These are phyloP conservation scores for Pichia occidentalis DNA, from an alignment of 805 yeast genomes.

Conservation along the genomic window DNA sequence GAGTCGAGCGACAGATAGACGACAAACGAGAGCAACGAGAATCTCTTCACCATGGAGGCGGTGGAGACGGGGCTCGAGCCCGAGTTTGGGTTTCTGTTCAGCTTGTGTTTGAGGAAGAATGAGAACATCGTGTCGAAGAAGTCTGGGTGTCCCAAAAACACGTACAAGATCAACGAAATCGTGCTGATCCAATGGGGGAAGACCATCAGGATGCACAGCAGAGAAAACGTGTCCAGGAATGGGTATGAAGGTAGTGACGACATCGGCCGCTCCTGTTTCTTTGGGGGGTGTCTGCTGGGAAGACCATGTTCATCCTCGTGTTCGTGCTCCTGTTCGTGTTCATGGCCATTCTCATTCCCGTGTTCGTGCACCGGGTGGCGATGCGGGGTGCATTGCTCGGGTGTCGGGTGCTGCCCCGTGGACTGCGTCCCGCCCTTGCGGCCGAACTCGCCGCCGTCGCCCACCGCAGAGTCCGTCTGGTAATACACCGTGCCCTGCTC, in stretches of 20 bases:
- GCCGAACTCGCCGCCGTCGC: too few relatives aligned
- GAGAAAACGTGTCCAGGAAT: slow-evolving; percentile 25
- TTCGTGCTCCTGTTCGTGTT: too few relatives aligned
- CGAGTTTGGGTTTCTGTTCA: slow-evolving; percentile 17
- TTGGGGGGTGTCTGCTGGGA: background rate
- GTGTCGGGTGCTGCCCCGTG: too few relatives aligned
- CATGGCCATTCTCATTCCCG: too few relatives aligned
- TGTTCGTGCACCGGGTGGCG: too few relatives aligned
- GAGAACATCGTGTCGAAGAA: slow-evolving; percentile 25
- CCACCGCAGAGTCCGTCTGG: too few relatives aligned
- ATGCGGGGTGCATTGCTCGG: too few relatives aligned
- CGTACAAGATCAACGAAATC: slow-evolving; percentile 17
- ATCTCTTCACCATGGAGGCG: slow-evolving; percentile 1
- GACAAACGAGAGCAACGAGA: slow-evolving; percentile 10
- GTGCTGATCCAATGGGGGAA: slow-evolving; percentile 27
- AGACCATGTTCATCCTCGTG: too few relatives aligned
- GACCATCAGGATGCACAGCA: slow-evolving; percentile 22
- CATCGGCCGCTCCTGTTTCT: slow-evolving; percentile 1
- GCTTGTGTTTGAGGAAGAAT: slow-evolving; percentile 22
- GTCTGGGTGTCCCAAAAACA: slow-evolving; percentile 23
- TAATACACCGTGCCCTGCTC: too few relatives aligned
- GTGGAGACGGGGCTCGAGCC: background rate
- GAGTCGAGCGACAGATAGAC: slow-evolving; percentile 17
- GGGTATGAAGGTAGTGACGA: slow-evolving; percentile 21
- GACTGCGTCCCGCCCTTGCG: too few relatives aligned